A percentile compares a stretch with the other conserved stretches of the same genome.
Evolutionary conservation across 2,329 filamentous ascomycete genomes (phyloP).

Genomic region (Sphaerulina musiva): DNA sequence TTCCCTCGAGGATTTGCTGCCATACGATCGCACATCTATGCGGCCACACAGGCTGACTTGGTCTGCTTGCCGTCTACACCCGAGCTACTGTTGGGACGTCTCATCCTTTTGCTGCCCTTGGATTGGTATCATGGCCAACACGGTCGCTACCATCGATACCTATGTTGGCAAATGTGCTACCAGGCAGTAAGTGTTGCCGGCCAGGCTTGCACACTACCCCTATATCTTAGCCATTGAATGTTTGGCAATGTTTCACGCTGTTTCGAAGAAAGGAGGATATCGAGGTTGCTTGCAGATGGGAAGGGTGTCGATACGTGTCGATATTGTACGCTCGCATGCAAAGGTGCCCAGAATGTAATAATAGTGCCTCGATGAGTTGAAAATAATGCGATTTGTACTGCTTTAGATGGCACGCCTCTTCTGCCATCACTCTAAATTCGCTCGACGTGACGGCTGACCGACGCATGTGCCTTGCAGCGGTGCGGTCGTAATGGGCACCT

Average conservation of each 20-base stretch:
- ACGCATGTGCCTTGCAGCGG: neutral
- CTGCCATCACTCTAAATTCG: neutral
- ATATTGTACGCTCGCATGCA: constrained; percentile 8
- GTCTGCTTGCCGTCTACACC: constrained; percentile 20
- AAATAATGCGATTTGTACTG: neutral
- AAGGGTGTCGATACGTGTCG: constrained; percentile 1
- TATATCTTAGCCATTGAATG: constrained; percentile 21
- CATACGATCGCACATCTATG: constrained; percentile 21
- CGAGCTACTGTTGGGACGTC: constrained; percentile 17
- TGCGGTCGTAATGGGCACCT: no score
- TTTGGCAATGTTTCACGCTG: constrained; percentile 19
- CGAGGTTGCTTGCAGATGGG: constrained; percentile 5
- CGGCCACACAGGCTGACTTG: constrained; percentile 19
- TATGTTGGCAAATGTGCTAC: constrained; percentile 16
- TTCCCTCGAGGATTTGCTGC: constrained; percentile 10
- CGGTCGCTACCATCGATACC: constrained; percentile 12
- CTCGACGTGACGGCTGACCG: neutral
- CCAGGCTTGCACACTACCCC: constrained; percentile 18
- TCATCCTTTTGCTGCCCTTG: constrained; percentile 13
- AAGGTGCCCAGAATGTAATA: constrained; percentile 5
- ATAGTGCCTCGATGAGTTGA: constrained; percentile 10
- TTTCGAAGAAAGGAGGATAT: constrained; percentile 15
- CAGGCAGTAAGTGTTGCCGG: constrained; percentile 19
- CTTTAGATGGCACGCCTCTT: neutral
- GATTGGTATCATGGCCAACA: constrained; percentile 17